Evolutionary conservation across 805 yeast species (phyloP).

Genomic region (Lachancea thermotolerans): DNA sequence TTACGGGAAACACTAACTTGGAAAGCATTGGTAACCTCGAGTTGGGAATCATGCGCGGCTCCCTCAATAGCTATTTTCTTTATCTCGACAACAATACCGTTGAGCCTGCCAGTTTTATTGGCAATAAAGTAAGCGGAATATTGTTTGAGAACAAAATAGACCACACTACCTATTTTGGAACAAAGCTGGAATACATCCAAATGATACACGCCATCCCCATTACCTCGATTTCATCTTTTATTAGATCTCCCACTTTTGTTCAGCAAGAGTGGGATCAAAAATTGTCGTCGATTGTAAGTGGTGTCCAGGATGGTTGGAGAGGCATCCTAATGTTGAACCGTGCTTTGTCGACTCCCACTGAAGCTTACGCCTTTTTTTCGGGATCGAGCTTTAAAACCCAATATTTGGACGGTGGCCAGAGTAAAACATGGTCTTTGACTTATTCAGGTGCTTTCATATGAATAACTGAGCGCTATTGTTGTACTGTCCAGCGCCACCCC

Average conservation of each 20-base stretch:
- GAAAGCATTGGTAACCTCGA: slow-evolving; percentile 51
- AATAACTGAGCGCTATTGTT: background rate
- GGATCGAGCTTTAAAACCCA: slow-evolving; percentile 44
- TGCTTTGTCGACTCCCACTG: slow-evolving; percentile 64
- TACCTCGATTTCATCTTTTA: slow-evolving; percentile 58
- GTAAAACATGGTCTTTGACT: slow-evolving; percentile 79
- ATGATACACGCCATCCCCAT: slow-evolving; percentile 76
- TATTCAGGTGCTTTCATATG: slow-evolving; percentile 44
- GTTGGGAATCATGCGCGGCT: slow-evolving; percentile 49
- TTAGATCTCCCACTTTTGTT: slow-evolving; percentile 49
- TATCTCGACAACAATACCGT: slow-evolving; percentile 46
- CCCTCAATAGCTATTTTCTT: slow-evolving; percentile 51
- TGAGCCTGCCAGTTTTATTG: slow-evolving; percentile 49
- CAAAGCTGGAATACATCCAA: slow-evolving; percentile 65
- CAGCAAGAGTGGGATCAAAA: slow-evolving; percentile 57
- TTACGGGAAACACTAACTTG: slow-evolving; percentile 46
- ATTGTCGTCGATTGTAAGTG: slow-evolving; percentile 38
- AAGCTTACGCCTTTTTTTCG: slow-evolving; percentile 58
- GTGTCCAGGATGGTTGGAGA: slow-evolving; percentile 61
- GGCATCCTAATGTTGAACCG: slow-evolving; percentile 66
- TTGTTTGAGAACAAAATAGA: slow-evolving; percentile 66
- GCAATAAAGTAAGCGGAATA: slow-evolving; percentile 67
- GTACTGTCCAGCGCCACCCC: no score
- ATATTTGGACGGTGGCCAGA: slow-evolving; percentile 77
- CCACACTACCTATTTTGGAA: slow-evolving; percentile 69